Evolutionary conservation across 257 asterid genomes (phyloP), one percentile per base, ranked within the genome.

Genomic region (Fraxinus excelsior): DNA sequence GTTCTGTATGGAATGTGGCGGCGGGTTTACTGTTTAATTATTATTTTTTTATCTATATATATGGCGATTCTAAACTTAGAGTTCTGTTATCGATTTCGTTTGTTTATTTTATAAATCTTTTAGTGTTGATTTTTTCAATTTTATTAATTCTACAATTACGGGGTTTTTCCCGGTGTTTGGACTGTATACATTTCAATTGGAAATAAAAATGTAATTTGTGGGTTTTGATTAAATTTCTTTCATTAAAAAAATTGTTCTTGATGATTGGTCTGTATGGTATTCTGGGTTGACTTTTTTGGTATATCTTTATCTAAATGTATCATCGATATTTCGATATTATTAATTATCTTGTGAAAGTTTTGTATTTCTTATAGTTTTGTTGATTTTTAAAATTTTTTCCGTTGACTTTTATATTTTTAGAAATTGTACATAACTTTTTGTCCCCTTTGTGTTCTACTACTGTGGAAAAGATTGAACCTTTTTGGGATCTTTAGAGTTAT

Each of bases 171-270:
- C 62, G 16, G 60, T 49, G 60, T 49, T 51, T 19, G 25, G 18
- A 51, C 25, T 51, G 11, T 49, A 49, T 4, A 49, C 1, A 14
- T 49, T 7, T 58, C 67, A n/a, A 1, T 58, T 23, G 28, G 9
- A 32, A 71, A 7, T 34, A 16, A 19, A 29, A 51, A 67, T 28
- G 35, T 42, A 34, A 29, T 62, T 74, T 19, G 58, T 72, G 74
- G 79, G 74, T 23, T 79, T 76, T 31, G 37, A 51, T 49, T 19
- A 18, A 18, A 9, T 58, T 58, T 16, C 70, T 60, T 28, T 23
- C 8, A 60, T 34, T 34, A 32, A 51, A 46, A 71, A 67, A 40
- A 31, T 46, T 25, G 28, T 32, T 75, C 62, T 78, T 78, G 53
- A n/a, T 79, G 65, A 26, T 16, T 29, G 29, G 31, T 71, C n/a